Conservation (phyloP, 2,329 filamentous ascomycete species). For the Fusarium illudens region DNA sequence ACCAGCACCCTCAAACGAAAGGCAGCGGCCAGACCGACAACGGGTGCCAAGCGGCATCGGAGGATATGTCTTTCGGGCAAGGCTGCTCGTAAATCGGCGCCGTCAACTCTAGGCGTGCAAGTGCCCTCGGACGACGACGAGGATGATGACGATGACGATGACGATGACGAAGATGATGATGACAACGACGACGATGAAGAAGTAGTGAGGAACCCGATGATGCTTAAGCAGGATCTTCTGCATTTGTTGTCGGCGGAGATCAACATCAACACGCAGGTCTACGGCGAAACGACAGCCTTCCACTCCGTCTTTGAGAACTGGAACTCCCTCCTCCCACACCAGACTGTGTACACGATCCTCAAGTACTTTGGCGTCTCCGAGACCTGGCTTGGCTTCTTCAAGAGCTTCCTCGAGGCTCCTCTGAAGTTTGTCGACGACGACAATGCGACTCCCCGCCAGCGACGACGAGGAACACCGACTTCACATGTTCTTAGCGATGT, state of each 20-base stretch:
- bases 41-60: conserved; percentile 2
- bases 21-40: neutral
- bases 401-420: conserved; percentile 65
- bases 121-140: neutral
- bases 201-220: conserved; percentile 46
- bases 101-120: neutral
- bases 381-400: conserved; percentile 67
- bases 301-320: conserved; percentile 58
- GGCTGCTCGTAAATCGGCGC: neutral
- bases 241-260: conserved; percentile 59
- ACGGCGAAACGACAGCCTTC: conserved; percentile 56
- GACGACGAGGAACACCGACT: conserved; percentile 67
- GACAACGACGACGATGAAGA: conserved; percentile 23
- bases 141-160: conserved; percentile 1
- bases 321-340: conserved; percentile 59
- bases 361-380: conserved; percentile 66
- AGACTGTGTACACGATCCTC: conserved; percentile 65
- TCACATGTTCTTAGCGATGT: conserved; percentile 67
- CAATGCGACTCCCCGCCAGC: conserved; percentile 52
- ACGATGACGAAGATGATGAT: neutral
- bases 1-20: conserved; percentile 7
- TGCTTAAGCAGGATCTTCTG: conserved; percentile 58
- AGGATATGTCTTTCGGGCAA: conserved; percentile 4
- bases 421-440: conserved; percentile 66
- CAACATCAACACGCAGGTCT: conserved; percentile 53